Evolutionary conservation across 192 early-diverging fungal genomes (phyloP), one percentile per base, ranked within the genome.

Genomic region (Rhizophagus clarus): DNA sequence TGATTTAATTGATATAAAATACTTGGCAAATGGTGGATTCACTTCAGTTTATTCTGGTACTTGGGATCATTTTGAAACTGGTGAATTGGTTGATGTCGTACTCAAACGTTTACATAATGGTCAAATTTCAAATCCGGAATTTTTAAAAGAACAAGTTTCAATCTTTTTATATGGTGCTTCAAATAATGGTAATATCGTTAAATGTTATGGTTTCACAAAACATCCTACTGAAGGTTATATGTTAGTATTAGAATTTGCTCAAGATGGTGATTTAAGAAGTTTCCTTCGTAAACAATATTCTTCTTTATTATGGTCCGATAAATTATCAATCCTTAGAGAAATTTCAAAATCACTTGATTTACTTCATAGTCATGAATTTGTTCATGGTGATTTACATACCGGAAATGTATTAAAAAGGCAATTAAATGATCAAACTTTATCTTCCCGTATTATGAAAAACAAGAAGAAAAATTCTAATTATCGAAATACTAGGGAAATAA

Each of bases 201-300:
- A 15, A 24, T 72, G 71, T 49, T 49, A 49, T 24, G 71, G 71
- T 47, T 37, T 72, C n/a, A 72, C 71, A 6, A 24, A 29, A 51
- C 71, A 72, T 28, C 71, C 71, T 26, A 72, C 71, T 14, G 71
- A 72, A 49, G 71, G 71, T 26, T 72, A 72, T 49, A 72, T 72
- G 71, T 49, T 72, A 6, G 71, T 72, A 51, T 28, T 72, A 8
- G 71, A 72, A 49, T 28, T 7, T 29, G 71, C 42, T 29, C 40
- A 72, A 12, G 71, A 72, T 49, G 71, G 71, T 72, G 45, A 72
- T 47, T 17, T 72, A 7, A 31, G 71, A 37, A n/a, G 71, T 14
- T 72, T 29, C 51, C 24, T 72, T 17, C 20, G 24, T 29, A n/a
- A 1, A 72, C 22, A 72, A 29, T 11, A 24, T 72, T 69, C 67